Evolutionary conservation across 163 green algal genomes (phyloP), one percentile per base, ranked within the genome.

Genomic region (Scenedesmus sp.): DNA sequence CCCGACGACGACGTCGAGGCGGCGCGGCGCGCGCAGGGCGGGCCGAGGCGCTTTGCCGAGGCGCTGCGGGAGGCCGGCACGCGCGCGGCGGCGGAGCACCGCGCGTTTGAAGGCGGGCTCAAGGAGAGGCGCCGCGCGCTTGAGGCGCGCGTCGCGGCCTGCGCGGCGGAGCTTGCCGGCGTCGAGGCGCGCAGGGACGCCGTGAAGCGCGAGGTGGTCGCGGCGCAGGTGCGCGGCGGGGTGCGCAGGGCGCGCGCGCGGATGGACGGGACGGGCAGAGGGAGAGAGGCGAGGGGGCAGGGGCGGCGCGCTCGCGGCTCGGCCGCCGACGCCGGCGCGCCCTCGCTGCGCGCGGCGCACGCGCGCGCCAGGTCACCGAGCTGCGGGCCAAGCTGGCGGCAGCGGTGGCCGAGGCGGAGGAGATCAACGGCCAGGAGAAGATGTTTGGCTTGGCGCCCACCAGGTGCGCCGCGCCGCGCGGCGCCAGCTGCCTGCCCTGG

Each of bases 391-490:
- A 87, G 70, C 84, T 94, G 56, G 86, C 87, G 60, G 74, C 72
- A 34, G 90, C 90, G 1, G 66, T 84, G 63, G 66, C 66, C 22
- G 83, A 91, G 71, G 86, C 83, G 14, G 89, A 93, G 50, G 86
- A 87, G 33, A 95, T 96, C 81, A 96, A 96, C 84, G 70, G 29
- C 1, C 86, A 95, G 71, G 92, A 96, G 80, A 89, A 87, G 77
- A 88, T 95, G 80, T 95, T 95, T 82, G 87, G 89, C 33, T 93
- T 88, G 92, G 80, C 86, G 0, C 53, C 75, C 28, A 95, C 88
- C 33, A 95, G 93, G 84, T 94, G n/a, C 60, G 73, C 31, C 24
- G 17, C 24, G 44, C 17, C 26, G 39, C 13, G 54, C n/a, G 47
- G 33, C n/a, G n/a, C n/a, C n/a, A n/a, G n/a, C n/a, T n/a, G n/a